phyloP scores from a whole-genome alignment of 495 filamentous ascomycete species.

The Xylaria curta region DNA sequence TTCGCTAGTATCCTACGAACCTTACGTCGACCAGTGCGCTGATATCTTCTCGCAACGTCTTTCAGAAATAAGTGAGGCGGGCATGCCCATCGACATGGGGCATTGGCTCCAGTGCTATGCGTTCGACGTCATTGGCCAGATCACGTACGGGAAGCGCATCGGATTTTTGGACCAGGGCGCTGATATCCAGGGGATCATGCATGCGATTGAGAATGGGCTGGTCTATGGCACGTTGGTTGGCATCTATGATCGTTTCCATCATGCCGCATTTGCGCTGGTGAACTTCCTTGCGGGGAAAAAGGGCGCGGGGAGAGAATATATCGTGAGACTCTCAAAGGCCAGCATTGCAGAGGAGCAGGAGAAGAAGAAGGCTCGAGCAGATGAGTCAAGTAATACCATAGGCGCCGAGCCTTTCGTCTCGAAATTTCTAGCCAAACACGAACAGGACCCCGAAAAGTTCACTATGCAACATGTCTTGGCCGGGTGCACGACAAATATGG shows the following conservation, averaged over 20 bases:
- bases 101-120: slow-evolving; percentile 65
- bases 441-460: slow-evolving; percentile 56
- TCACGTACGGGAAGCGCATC: slow-evolving; percentile 61
- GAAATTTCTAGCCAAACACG: slow-evolving; percentile 54
- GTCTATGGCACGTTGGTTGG: slow-evolving; percentile 53
- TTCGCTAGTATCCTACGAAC: slow-evolving; percentile 60
- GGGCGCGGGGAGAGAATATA: slow-evolving; percentile 47
- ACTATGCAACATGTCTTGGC: slow-evolving; percentile 55
- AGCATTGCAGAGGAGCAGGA: slow-evolving; percentile 47
- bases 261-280: slow-evolving; percentile 42
- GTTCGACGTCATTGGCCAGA: slow-evolving; percentile 64
- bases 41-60: slow-evolving; percentile 54
- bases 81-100: slow-evolving; percentile 48
- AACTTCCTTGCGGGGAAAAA: slow-evolving; percentile 47
- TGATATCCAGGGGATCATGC: slow-evolving; percentile 57
- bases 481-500: slow-evolving; percentile 56
- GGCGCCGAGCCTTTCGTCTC: slow-evolving; percentile 44
- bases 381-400: slow-evolving; percentile 24
- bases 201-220: slow-evolving; percentile 44
- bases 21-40: slow-evolving; percentile 58
- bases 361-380: neutral
- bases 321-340: slow-evolving; percentile 49
- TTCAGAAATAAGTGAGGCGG: slow-evolving; percentile 43
- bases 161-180: slow-evolving; percentile 57
- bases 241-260: slow-evolving; percentile 57